A percentile compares a stretch with the other conserved stretches of the same genome.
These are phyloP conservation scores for Hymenoscyphus repandus DNA, from an alignment of 2,329 filamentous ascomycete genomes.

Conservation along the genomic window DNA sequence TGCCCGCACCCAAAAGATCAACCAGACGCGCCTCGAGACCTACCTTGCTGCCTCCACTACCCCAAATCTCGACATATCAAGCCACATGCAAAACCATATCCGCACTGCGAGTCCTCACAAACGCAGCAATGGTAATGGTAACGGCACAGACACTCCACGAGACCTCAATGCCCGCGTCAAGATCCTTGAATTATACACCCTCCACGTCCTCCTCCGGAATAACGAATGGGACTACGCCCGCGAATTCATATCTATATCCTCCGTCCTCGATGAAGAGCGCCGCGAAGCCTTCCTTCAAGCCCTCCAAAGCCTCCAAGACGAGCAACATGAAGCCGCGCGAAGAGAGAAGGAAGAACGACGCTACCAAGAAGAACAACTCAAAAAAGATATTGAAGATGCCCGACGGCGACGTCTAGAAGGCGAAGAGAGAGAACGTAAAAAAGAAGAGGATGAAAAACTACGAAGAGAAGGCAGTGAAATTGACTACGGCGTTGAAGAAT, in stretches of 20 bases:
- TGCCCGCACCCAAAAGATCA: conserved; percentile 73
- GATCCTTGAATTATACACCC: conserved; percentile 89
- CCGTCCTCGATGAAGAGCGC: conserved; percentile 86
- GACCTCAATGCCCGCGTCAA: conserved; percentile 82
- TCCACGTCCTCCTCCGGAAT: conserved; percentile 90
- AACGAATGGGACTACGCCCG: conserved; percentile 94
- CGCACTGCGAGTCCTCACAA: conserved; percentile 54
- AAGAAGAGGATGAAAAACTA: conserved; percentile 47
- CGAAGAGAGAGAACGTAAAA: conserved; percentile 45
- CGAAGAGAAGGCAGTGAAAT: conserved; percentile 47
- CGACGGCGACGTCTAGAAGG: conserved; percentile 52
- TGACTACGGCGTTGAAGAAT: conserved; percentile 64
- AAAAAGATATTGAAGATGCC: conserved; percentile 52
- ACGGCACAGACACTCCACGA: conserved; percentile 74
- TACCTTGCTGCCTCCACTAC: conserved; percentile 76
- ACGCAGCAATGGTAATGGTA: conserved; percentile 48
- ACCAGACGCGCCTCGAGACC: conserved; percentile 81
- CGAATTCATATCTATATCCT: conserved; percentile 82
- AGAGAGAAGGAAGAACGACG: conserved; percentile 55
- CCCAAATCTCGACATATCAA: conserved; percentile 67
- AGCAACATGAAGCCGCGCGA: conserved; percentile 65
- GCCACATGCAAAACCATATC: conserved; percentile 55
- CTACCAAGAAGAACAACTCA: conserved; percentile 51
- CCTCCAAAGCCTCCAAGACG: conserved; percentile 76
- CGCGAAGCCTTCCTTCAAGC: conserved; percentile 85